Base-by-base conservation (phyloP, 2,329 filamentous ascomycete genomes). In the Clarireedia hainanense region DNA sequence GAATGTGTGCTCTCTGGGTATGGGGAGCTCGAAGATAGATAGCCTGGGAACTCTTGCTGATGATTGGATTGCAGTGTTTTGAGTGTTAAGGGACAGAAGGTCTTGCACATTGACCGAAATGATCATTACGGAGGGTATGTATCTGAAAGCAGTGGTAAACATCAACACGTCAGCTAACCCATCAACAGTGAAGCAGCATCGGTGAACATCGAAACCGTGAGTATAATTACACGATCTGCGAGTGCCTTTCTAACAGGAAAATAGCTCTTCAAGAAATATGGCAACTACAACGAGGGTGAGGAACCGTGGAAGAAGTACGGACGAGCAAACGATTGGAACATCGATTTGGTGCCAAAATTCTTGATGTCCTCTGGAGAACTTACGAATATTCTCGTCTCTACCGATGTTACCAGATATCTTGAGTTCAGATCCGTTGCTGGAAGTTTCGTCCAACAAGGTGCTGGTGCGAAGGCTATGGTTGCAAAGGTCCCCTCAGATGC, bases 1-100 rank as follows among this genome's bases (percentile, higher is more conserved):
- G 94, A 99, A 84, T 99, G 94, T 77, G 94, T 99, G 71, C 88
- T 99, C 67, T 96, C 92, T 72, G 94, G 92, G 91, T 95, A 87
- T 71, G 77, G 61, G 30, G 57, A 40, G 46, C 34, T 27, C 30
- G 24, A 23, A 30, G 54, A 26, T 20, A 42, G 23, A 39, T 17
- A 39, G 49, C 24, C 10, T 9, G 23, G 23, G 27, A 12, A 48
- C 23, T 1, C 20, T 7, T 50, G 24, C 52, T 55, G 39, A 55
- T 37, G 14, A 10, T 24, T 23, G 6, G 20, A 10, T 34, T 17
- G 6, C 26, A 91, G 91, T 75, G 91, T 99, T 60, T 78, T 97
- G 71, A 96, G 91, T 78, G 92, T 97, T 69, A 96, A 97, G 80
- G 92, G 92, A 74, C 92, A 95, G 81, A 97, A 97, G 80, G 94